Conservation (phyloP, 495 filamentous ascomycete species). For the Stereocaulon alpinum region DNA sequence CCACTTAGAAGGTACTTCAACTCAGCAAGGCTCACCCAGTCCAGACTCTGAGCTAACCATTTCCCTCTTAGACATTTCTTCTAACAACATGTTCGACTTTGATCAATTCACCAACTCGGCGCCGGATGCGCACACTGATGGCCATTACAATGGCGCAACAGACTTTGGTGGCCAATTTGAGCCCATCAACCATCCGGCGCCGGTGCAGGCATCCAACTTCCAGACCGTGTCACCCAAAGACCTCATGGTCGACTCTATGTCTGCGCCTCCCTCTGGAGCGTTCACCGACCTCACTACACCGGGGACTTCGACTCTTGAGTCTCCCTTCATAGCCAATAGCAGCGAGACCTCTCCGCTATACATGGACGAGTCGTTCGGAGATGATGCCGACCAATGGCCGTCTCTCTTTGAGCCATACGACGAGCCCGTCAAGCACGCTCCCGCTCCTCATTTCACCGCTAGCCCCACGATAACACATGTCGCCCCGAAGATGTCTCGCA, state of each 20-base stretch:
- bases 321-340: slow-evolving; percentile 50
- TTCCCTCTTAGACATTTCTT: slow-evolving; percentile 7
- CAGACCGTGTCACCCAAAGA: slow-evolving; percentile 79
- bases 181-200: slow-evolving; percentile 28
- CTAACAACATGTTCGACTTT: slow-evolving; percentile 11
- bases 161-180: slow-evolving; percentile 9
- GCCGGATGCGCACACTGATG: slow-evolving; percentile 9
- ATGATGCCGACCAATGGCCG: slow-evolving; percentile 33
- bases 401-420: slow-evolving; percentile 24
- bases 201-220: slow-evolving; percentile 22
- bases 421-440: slow-evolving; percentile 32
- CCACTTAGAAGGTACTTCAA: slow-evolving; percentile 16
- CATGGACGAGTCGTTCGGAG: slow-evolving; percentile 52
- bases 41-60: slow-evolving; percentile 4
- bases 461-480: slow-evolving; percentile 28
- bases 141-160: slow-evolving; percentile 8
- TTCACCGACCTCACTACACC: slow-evolving; percentile 83
- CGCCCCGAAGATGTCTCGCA: slow-evolving; percentile 33
- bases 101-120: slow-evolving; percentile 1
- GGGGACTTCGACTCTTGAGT: slow-evolving; percentile 55
- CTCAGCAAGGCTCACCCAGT: neutral
- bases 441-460: slow-evolving; percentile 25
- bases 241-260: slow-evolving; percentile 59
- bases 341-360: slow-evolving; percentile 71
- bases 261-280: slow-evolving; percentile 71